Evolutionary conservation across 441 rosid species (phyloP).

Genomic region (Bruguiera hainesii): DNA sequence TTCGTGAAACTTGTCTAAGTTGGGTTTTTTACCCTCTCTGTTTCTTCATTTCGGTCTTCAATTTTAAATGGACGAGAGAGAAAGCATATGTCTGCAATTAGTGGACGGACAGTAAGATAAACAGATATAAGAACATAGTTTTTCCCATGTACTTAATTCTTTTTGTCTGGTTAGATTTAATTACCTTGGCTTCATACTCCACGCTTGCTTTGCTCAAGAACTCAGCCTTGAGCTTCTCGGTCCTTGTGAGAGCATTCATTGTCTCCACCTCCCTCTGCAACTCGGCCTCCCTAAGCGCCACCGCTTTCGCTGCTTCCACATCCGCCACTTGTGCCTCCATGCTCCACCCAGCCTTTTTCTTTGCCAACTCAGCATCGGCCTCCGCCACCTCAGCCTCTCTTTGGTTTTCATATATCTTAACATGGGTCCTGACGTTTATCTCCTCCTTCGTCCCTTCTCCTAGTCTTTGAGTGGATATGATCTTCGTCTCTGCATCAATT

Average conservation of each 20-base stretch:
- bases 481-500: conserved; percentile 57
- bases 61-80: too few relatives aligned
- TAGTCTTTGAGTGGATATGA: conserved; percentile 40
- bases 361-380: conserved; percentile 52
- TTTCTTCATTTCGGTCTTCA: too few relatives aligned
- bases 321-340: conserved; percentile 49
- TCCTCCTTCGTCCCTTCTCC: conserved; percentile 60
- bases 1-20: too few relatives aligned
- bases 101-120: too few relatives aligned
- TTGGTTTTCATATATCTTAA: conserved; percentile 57
- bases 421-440: conserved; percentile 45
- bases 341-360: conserved; percentile 59
- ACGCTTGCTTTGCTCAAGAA: conserved; percentile 54
- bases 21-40: too few relatives aligned
- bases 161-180: not conserved
- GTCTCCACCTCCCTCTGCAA: conserved; percentile 54
- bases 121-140: not conserved
- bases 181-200: conserved; percentile 58
- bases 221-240: conserved; percentile 63
- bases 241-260: conserved; percentile 49
- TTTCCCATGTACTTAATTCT: not conserved
- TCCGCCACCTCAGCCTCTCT: conserved; percentile 54
- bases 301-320: conserved; percentile 56
- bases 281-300: conserved; percentile 50
- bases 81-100: too few relatives aligned